phyloP scores from a whole-genome alignment of 176 grass and related monocot species.

The Lolium multiflorum region DNA sequence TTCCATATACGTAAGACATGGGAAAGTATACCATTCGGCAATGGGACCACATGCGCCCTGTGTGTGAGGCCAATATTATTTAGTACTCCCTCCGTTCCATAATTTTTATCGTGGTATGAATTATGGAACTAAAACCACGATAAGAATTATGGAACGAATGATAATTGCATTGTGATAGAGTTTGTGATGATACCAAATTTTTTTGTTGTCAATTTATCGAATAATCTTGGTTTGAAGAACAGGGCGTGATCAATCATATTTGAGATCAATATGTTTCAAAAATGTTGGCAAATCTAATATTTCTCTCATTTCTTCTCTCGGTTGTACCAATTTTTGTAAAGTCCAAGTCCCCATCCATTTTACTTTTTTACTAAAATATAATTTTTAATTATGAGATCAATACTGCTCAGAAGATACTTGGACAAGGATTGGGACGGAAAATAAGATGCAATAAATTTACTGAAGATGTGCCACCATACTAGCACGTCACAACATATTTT shows the following conservation, averaged over 20 bases:
- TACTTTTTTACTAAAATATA: neutral
- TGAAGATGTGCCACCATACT: neutral
- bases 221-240: neutral
- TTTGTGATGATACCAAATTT: neutral
- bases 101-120: too few relatives aligned
- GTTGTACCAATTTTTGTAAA: neutral
- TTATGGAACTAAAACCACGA: too few relatives aligned
- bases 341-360: neutral
- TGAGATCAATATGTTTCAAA: neutral
- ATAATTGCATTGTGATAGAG: neutral
- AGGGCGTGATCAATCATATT: neutral
- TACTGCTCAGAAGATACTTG: too few relatives aligned
- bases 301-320: neutral
- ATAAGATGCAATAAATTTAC: too few relatives aligned
- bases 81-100: too few relatives aligned
- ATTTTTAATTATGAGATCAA: too few relatives aligned
- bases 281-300: neutral
- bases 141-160: too few relatives aligned
- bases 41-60: slow-evolving; percentile 96
- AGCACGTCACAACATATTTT: neutral
- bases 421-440: too few relatives aligned
- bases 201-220: neutral
- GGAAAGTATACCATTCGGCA: slow-evolving; percentile 98
- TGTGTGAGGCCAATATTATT: neutral
- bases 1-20: slow-evolving; percentile 96